Conservation (phyloP, 495 filamentous ascomycete species). For the Rusavskia elegans region DNA sequence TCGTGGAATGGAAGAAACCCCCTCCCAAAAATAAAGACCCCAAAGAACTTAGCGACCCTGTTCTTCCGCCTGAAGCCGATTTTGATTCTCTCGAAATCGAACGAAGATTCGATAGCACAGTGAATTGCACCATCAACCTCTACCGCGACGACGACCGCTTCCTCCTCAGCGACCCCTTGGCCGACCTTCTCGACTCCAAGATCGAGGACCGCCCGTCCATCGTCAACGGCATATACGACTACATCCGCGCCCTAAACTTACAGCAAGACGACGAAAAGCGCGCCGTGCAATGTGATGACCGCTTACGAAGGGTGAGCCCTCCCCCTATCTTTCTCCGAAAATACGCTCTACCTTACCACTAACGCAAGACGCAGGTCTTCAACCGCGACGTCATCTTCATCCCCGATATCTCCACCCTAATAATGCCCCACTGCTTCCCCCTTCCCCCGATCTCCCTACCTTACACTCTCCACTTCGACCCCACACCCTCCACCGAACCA, state of each 20-base stretch:
- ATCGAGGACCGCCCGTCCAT: constrained; percentile 77
- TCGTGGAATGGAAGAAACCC: constrained; percentile 58
- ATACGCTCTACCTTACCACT: constrained; percentile 4
- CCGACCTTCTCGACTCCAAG: constrained; percentile 70
- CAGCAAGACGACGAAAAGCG: constrained; percentile 91
- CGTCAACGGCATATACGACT: constrained; percentile 87
- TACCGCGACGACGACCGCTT: constrained; percentile 79
- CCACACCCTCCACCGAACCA: constrained; percentile 28
- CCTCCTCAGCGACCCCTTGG: constrained; percentile 57
- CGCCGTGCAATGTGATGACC: constrained; percentile 75
- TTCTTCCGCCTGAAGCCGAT: constrained; percentile 39
- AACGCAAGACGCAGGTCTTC: constrained; percentile 44
- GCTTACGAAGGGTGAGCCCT: constrained; percentile 49
- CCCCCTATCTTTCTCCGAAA: neutral
- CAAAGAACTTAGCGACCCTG: constrained; percentile 14
- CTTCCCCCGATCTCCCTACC: constrained; percentile 70
- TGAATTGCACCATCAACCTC: constrained; percentile 81
- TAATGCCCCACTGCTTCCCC: constrained; percentile 57
- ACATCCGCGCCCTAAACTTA: constrained; percentile 69
- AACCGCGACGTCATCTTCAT: constrained; percentile 66
- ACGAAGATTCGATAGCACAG: constrained; percentile 77
- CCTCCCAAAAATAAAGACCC: constrained; percentile 29
- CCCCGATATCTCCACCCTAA: constrained; percentile 64
- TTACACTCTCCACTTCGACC: constrained; percentile 91
- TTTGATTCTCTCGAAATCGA: constrained; percentile 90